Percentiles rank a stretch among this genome's conserved stretches.
These are phyloP conservation scores for Pseudopediastrum boryanum DNA, from an alignment of 139 green algal genomes.

Conservation along the genomic window DNA sequence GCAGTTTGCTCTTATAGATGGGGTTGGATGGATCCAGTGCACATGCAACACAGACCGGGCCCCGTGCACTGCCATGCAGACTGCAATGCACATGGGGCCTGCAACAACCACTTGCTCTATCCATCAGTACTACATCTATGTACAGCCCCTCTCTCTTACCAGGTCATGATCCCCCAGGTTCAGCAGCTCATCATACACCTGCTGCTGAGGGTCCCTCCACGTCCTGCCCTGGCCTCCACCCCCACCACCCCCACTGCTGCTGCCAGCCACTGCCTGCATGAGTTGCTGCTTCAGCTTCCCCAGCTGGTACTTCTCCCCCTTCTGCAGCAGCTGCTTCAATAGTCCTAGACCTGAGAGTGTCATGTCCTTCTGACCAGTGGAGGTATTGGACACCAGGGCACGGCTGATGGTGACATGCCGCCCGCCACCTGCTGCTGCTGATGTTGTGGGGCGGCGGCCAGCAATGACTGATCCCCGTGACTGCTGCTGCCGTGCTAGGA, in stretches of 20 bases:
- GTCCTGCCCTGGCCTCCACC: background rate
- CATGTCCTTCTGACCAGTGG: conserved; percentile 82
- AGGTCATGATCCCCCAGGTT: conserved; percentile 86
- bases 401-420: background rate
- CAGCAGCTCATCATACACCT: conserved; percentile 57
- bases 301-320: background rate
- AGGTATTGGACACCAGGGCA: background rate
- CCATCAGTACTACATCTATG: background rate
- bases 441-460: background rate
- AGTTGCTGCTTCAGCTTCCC: too few relatives aligned
- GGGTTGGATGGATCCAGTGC: background rate
- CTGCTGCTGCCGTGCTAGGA: conserved; percentile 52
- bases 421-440: background rate
- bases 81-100: too few relatives aligned
- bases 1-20: background rate
- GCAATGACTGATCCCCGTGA: background rate
- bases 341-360: conserved; percentile 66
- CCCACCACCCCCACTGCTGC: conserved; percentile 11
- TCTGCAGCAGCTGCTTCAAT: conserved; percentile 71
- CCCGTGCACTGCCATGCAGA: too few relatives aligned
- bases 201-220: conserved; percentile 1
- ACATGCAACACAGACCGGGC: background rate
- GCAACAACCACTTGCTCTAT: background rate
- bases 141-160: conserved; percentile 55
- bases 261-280: conserved; percentile 11